Base-by-base conservation (phyloP, 164 flowering plant species). In the Macadamia integrifolia region DNA sequence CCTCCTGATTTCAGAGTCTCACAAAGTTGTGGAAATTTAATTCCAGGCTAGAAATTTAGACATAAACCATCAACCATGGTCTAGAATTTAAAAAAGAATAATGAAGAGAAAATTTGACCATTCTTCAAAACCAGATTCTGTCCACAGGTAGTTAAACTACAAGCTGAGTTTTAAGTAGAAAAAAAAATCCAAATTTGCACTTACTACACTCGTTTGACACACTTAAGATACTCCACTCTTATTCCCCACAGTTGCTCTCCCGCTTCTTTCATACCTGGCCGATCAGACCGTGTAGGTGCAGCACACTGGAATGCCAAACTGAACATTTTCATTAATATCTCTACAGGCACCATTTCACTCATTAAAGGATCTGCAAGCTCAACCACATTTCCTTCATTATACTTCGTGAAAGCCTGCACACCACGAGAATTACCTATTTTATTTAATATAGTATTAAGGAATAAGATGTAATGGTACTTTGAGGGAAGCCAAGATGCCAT, bases 191-290 rank as follows among this genome's bases (percentile, higher is more conserved):
- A 35, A 59, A 59, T 13, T 59, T 58, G 61, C 31, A 23, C 69
- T 42, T 35, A 70, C 55, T 66, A 69, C 35, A 74, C 72, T 72
- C 70, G 72, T 70, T 61, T 86, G 58, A 43, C 80, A 71, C 80
- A 78, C 70, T 58, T 79, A 43, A 80, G 71, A 72, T 87, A 89
- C 68, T 87, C 87, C 78, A 82, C 87, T 71, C 99, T 81, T 69
- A 94, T 94, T 61, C 66, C 80, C 99, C 99, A 94, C 58, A 94
- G 64, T 64, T 85, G 82, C 83, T 92, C 90, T 64, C 85, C 91
- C 31, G 86, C 98, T n/a, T 77, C 59, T 72, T 89, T 88, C 97
- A 94, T 94, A 72, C 84, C 86, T 1, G 98, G 98, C 10, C 98
- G 83, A 74, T 94, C 92, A 0, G 80, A 62, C 67, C 97, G 80